Evolutionary conservation across 2,329 filamentous ascomycete species (phyloP), one percentile per base, ranked within the genome.

Genomic region (Fonsecaea erecta): DNA sequence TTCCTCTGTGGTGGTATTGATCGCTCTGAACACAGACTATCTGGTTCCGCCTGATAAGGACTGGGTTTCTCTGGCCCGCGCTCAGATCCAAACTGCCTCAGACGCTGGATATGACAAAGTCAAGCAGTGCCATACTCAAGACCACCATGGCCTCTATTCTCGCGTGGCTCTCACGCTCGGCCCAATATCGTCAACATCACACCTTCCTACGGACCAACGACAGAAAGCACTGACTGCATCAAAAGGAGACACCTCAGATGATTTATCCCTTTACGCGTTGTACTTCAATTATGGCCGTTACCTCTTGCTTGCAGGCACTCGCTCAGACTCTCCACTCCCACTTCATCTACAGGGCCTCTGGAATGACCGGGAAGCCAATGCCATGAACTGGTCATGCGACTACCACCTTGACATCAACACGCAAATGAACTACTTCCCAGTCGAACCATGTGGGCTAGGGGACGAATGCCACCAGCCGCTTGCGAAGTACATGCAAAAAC

Each of bases 341-440:
- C 43, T 48, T 24, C 43, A 48, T 24, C 21, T 48, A 12, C 43
- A 48, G 26, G 43, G 43, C 21, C 43, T 48, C 11, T 48, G 43
- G 43, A 48, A 48, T 6, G 43, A 48, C 43, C 43, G 43, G 18
- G 43, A 48, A 48, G 43, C 43, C 43, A 48, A 48, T 48, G 43
- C 43, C 18, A 48, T 48, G 43, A 48, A 48, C 43, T 48, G 43
- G 43, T 48, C 43, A 11, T 48, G 43, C 43, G 43, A 48, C 18
- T 48, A 48, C 12, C 43, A 48, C 16, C 43, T 48, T 16, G 43
- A 48, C 43, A 48, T 48, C 43, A 48, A 48, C 11, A 48, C 43
- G 43, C 43, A 48, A 24, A 48, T 48, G 43, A 48, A 48, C 9
- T 48, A 48, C 21, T 48, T 48, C 6, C 43, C 43, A 21, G 18